Conservation (phyloP, 495 filamentous ascomycete species). For the Sabuloglossum arenarium region DNA sequence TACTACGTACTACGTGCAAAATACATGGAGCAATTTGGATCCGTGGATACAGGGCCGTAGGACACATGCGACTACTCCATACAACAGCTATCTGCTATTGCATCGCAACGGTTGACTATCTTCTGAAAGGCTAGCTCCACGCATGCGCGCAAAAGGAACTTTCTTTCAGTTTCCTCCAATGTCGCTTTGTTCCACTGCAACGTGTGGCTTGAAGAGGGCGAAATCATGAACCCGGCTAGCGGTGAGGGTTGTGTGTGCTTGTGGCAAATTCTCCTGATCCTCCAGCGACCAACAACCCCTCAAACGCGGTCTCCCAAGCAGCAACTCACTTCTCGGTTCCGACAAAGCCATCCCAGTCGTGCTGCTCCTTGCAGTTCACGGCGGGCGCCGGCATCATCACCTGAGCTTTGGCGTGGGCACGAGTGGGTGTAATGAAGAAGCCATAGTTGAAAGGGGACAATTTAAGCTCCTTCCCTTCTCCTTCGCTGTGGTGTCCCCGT, state of each 20-base stretch:
- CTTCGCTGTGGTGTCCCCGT: too few relatives aligned
- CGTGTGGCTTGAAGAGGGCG: background rate
- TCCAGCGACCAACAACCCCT: background rate
- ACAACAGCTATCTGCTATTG: background rate
- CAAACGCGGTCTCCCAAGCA: background rate
- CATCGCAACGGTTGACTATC: background rate
- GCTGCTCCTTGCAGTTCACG: background rate
- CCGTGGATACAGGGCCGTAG: too few relatives aligned
- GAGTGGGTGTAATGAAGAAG: background rate
- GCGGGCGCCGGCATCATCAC: background rate
- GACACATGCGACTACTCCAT: too few relatives aligned
- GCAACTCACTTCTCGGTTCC: background rate
- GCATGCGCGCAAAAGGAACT: background rate
- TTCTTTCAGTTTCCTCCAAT: background rate
- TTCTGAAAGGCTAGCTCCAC: background rate
- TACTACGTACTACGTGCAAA: too few relatives aligned
- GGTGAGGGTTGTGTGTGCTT: too few relatives aligned
- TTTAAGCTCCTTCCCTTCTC: background rate
- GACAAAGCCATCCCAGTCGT: background rate
- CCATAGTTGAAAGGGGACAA: background rate
- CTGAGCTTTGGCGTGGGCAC: background rate
- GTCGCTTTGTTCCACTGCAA: background rate
- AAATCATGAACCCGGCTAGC: too few relatives aligned
- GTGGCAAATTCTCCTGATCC: background rate
- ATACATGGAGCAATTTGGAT: too few relatives aligned